Conservation (phyloP, 2,329 filamentous ascomycete genomes). For the Colletotrichum tabaci region DNA sequence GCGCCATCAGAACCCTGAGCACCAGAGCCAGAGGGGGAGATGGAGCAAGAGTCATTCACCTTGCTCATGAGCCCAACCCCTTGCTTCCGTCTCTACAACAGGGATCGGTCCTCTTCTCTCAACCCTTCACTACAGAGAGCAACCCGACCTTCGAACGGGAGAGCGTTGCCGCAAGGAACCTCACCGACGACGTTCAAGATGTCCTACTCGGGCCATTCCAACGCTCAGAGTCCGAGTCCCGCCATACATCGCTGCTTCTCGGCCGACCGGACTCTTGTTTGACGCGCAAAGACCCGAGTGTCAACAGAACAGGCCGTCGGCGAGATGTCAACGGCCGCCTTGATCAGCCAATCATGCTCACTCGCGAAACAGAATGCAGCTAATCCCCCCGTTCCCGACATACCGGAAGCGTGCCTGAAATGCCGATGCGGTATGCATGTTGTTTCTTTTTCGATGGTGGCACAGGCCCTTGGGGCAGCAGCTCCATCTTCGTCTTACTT, state of each 20-base stretch:
- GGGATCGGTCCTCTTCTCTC: slow-evolving; percentile 7
- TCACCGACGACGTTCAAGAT: neutral
- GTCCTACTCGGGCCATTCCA: neutral
- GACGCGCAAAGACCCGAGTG: neutral
- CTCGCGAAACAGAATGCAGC: slow-evolving; percentile 6
- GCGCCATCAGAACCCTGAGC: neutral
- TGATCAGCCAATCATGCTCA: slow-evolving; percentile 3
- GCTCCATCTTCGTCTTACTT: neutral
- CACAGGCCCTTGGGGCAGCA: neutral
- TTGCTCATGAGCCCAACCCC: slow-evolving; percentile 11
- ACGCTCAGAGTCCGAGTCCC: slow-evolving; percentile 2
- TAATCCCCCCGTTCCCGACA: slow-evolving; percentile 25
- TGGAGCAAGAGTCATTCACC: slow-evolving; percentile 27
- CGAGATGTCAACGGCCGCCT: slow-evolving; percentile 1
- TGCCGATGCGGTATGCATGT: slow-evolving; percentile 26
- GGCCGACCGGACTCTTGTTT: slow-evolving; percentile 18
- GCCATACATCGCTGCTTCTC: slow-evolving; percentile 13
- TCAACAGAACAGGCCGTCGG: slow-evolving; percentile 1
- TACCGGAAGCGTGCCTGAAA: slow-evolving; percentile 29
- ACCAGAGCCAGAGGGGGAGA: slow-evolving; percentile 14
- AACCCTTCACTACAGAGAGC: too few species aligned
- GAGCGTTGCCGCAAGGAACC: neutral
- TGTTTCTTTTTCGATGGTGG: slow-evolving; percentile 1
- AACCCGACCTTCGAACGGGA: neutral
- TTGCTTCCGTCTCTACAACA: neutral